A percentile compares a stretch with the other conserved stretches of the same genome.
Conservation (phyloP, 352 stramenopile genomes). For the Globisporangium abappressorium region DNA sequence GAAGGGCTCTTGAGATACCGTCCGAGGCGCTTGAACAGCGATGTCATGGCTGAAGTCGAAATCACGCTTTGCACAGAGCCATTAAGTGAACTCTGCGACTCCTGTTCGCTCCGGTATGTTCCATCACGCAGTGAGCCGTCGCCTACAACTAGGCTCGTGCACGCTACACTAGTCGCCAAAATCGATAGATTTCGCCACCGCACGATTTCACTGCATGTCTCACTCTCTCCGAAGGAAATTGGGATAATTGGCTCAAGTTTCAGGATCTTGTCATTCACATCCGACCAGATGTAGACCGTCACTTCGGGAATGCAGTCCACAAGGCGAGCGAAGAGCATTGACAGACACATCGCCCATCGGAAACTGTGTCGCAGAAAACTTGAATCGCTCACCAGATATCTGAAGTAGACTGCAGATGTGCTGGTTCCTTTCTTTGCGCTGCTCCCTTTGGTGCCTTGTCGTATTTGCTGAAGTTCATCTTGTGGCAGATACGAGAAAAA, state of each 20-base stretch:
- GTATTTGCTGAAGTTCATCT: slow-evolving; percentile 4
- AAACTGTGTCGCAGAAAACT: slow-evolving; percentile 32
- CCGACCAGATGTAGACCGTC: slow-evolving; percentile 58
- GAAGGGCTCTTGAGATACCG: slow-evolving; percentile 61
- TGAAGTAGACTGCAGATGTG: slow-evolving; percentile 3
- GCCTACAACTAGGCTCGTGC: slow-evolving; percentile 31
- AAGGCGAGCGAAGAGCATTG: slow-evolving; percentile 42
- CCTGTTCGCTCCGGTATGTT: neutral
- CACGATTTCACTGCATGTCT: slow-evolving; percentile 25
- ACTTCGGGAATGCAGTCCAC: slow-evolving; percentile 46
- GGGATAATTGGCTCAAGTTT: slow-evolving; percentile 63
- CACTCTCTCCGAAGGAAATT: slow-evolving; percentile 7
- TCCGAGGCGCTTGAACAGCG: slow-evolving; percentile 48
- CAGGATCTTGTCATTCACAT: slow-evolving; percentile 56
- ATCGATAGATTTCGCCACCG: slow-evolving; percentile 71
- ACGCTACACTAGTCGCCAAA: slow-evolving; percentile 47
- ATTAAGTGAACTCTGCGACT: neutral
- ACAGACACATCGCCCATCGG: slow-evolving; percentile 51
- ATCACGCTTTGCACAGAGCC: slow-evolving; percentile 37
- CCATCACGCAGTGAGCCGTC: neutral
- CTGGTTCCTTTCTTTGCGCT: too few relatives aligned
- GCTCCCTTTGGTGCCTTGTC: too few relatives aligned
- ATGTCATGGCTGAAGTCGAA: slow-evolving; percentile 30
- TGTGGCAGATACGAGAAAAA: slow-evolving; percentile 33
- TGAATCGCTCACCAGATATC: slow-evolving; percentile 11